Base-by-base conservation (phyloP, 495 filamentous ascomycete species). In the Stereocaulon alpinum region DNA sequence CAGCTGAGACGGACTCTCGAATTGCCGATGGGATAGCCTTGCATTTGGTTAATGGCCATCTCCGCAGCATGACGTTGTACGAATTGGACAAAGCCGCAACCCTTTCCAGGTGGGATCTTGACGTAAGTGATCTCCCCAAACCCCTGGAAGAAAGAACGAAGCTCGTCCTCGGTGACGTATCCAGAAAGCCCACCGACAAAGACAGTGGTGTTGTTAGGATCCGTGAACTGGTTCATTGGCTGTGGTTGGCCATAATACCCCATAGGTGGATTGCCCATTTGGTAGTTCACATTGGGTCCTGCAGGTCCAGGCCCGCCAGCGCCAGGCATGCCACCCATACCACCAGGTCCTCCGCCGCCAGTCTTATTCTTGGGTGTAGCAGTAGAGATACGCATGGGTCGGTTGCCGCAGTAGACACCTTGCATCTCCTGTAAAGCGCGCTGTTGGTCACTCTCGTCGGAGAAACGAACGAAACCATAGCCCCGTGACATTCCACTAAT, bases 31-130 rank as follows among this genome's bases (percentile, higher is more conserved):
- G 93, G 93, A 73, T 98, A 99, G 41, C 93, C 93, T 74, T 99
- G 93, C 93, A 99, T 99, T 75, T 99, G 93, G 77, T 99, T 99
- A 80, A 99, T 99, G 57, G 93, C 93, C 93, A 99, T 99, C 77
- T 99, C 93, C 22, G 93, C 93, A 18, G 93, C 93, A 73, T 99
- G 93, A 61, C 93, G 91, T 74, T 99, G 93, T 55, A 99, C 94
- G 67, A 99, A 99, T 71, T 99, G 93, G 50, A 99, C 93, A 69
- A 99, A 99, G 51, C 93, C 93, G 68, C 93, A 99, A 63, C 93
- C 93, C 82, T 99, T 99, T 69, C 93, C 93, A 37, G 94, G 93
- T 45, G 93, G 93, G 63, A 99, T 99, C 83, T 99, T 99, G 76
- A 99, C 93, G 73, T 99, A 99, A 68, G 93, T 99, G 72, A 99